Conservation (phyloP, 2,329 filamentous ascomycete genomes). For the Tolypocladium inflatum region DNA sequence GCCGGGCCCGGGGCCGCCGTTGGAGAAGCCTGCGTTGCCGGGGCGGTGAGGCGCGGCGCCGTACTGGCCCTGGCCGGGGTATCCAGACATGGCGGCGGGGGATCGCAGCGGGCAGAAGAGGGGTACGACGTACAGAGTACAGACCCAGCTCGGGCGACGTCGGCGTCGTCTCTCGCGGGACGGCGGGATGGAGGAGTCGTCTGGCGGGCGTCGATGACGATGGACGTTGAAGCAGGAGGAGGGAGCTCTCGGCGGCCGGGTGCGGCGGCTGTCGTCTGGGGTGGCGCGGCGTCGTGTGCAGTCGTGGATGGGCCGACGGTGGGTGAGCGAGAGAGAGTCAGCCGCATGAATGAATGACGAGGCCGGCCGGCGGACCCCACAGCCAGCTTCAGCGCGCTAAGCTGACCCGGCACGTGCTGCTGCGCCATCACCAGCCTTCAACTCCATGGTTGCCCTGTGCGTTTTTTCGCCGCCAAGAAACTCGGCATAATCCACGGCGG, state of each 20-base stretch:
- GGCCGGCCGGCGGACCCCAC: too few relatives aligned
- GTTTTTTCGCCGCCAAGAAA: too few relatives aligned
- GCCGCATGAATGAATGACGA: too few relatives aligned
- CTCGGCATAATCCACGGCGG: too few relatives aligned
- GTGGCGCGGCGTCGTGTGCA: background rate
- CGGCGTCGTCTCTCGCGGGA: background rate
- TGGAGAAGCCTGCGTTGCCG: constrained; percentile 13
- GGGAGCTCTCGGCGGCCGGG: background rate
- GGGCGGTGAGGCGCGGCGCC: constrained; percentile 21
- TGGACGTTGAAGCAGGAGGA: background rate
- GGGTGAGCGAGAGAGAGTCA: too few relatives aligned
- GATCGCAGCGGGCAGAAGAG: background rate
- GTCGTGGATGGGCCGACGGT: too few relatives aligned
- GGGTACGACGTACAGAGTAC: too few relatives aligned
- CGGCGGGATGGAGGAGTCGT: background rate
- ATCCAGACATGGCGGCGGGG: constrained; percentile 24
- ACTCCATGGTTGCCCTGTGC: too few relatives aligned
- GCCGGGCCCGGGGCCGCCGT: constrained; percentile 14
- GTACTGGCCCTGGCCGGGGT: constrained; percentile 30
- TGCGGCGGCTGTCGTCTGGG: background rate
- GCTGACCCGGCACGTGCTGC: too few relatives aligned
- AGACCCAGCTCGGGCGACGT: background rate
- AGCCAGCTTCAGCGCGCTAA: too few relatives aligned
- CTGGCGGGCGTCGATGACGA: background rate
- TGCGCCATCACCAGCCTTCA: too few relatives aligned